Percentiles rank a stretch among this genome's conserved stretches.
Conservation (phyloP, 2,329 filamentous ascomycete genomes). For the Dactylellina sp. region DNA sequence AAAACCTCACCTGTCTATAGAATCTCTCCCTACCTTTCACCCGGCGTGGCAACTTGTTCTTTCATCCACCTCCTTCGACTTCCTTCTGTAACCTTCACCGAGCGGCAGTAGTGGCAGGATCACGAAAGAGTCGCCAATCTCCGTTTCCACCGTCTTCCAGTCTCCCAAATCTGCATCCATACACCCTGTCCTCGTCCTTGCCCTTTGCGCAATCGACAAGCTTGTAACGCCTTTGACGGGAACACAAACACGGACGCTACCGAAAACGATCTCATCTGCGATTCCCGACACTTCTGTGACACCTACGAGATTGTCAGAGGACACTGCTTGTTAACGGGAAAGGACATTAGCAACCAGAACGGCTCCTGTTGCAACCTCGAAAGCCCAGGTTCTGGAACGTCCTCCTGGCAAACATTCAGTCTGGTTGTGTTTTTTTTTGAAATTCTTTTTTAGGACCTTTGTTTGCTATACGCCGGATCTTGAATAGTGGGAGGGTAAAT, state of each 20-base stretch:
- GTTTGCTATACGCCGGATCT: conserved; percentile 34
- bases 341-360: conserved; percentile 42
- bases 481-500: conserved; percentile 26
- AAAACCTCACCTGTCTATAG: not conserved
- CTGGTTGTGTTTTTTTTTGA: conserved; percentile 1
- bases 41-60: conserved; percentile 62
- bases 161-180: conserved; percentile 28
- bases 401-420: conserved; percentile 28
- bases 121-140: conserved; percentile 57
- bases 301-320: conserved; percentile 53
- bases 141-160: conserved; percentile 43
- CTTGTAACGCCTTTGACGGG: conserved; percentile 54
- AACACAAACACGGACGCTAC: conserved; percentile 57
- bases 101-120: conserved; percentile 55
- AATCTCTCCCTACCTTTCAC: conserved; percentile 35
- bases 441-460: conserved; percentile 17
- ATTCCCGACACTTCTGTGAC: conserved; percentile 56
- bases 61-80: conserved; percentile 3
- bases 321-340: conserved; percentile 51
- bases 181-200: conserved; percentile 23
- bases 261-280: conserved; percentile 55
- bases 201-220: conserved; percentile 55
- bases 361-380: conserved; percentile 34
- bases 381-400: conserved; percentile 51
- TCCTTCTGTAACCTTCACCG: conserved; percentile 5